Evolutionary conservation across 306 rosid species (phyloP).

Genomic region (Pyrus pyrifolia): DNA sequence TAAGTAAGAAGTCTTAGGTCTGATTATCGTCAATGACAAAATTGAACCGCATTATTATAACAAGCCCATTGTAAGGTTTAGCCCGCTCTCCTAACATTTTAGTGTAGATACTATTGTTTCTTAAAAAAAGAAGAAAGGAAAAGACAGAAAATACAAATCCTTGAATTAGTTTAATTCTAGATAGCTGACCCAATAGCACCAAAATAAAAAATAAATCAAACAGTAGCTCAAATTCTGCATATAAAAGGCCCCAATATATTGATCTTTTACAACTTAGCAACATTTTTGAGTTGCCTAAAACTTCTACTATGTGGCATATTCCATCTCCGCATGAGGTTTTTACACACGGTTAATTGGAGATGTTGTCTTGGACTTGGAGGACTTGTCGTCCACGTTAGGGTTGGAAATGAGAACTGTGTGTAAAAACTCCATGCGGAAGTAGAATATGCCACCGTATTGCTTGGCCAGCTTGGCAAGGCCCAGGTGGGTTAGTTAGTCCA

Average conservation of each 20-base stretch:
- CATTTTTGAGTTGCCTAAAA: not conserved
- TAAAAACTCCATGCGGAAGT: slow-evolving; percentile 65
- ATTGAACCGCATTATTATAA: too few relatives aligned
- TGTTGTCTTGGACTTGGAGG: slow-evolving; percentile 65
- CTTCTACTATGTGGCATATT: slow-evolving; percentile 39
- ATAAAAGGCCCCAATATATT: not conserved
- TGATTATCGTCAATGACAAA: fast-evolving
- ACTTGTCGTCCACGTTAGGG: slow-evolving; percentile 56
- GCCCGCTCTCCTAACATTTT: not conserved
- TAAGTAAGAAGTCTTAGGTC: not conserved
- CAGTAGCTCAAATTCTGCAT: not conserved
- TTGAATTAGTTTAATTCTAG: not conserved
- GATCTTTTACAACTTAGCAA: slow-evolving; percentile 3
- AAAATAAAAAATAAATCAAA: not conserved
- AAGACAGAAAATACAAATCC: too few relatives aligned
- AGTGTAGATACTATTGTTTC: not conserved
- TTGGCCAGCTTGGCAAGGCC: slow-evolving; percentile 59
- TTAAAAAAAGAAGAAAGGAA: not conserved
- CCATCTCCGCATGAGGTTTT: slow-evolving; percentile 67
- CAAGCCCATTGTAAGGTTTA: too few relatives aligned
- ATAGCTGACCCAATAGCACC: not conserved
- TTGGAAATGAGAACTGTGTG: slow-evolving; percentile 62
- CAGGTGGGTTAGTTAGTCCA: slow-evolving; percentile 74
- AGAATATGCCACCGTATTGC: slow-evolving; percentile 60
- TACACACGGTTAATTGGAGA: slow-evolving; percentile 52